phyloP scores from a whole-genome alignment of 441 rosid genomes.

The Gossypium davidsonii region DNA sequence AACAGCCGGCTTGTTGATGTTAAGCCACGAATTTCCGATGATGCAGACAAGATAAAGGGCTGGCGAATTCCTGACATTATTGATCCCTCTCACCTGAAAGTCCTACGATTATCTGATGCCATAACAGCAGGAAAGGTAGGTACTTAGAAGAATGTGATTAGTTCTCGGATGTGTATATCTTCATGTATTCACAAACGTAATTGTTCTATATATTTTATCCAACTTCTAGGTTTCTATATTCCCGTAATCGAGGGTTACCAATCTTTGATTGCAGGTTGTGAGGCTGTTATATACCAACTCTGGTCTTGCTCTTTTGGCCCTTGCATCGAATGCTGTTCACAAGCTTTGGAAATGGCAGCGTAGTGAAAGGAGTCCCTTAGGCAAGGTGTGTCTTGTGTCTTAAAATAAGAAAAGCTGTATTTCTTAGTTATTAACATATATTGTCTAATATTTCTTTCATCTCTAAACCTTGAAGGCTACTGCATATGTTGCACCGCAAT shows the following conservation, averaged over 20 bases:
- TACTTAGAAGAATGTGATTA: background rate
- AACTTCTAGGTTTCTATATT: background rate
- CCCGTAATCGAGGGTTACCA: background rate
- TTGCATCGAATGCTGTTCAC: conserved; percentile 42
- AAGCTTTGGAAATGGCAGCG: conserved; percentile 60
- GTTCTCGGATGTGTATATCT: background rate
- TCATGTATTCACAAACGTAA: background rate
- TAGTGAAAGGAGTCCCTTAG: conserved; percentile 33
- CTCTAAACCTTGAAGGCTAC: conserved; percentile 38
- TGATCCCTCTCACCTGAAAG: conserved; percentile 38
- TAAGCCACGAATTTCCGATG: conserved; percentile 42
- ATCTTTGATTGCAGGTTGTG: conserved; percentile 30
- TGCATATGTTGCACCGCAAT: conserved; percentile 31
- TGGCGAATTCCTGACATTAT: conserved; percentile 41
- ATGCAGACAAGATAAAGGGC: conserved; percentile 33
- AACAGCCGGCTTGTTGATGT: conserved; percentile 42
- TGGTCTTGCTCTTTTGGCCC: conserved; percentile 47
- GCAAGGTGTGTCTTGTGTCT: conserved; percentile 32
- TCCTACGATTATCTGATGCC: conserved; percentile 38
- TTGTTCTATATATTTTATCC: background rate
- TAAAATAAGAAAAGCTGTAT: background rate
- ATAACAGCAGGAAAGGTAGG: conserved; percentile 33
- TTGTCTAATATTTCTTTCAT: conserved; percentile 1
- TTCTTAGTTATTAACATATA: background rate
- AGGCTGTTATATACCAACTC: conserved; percentile 49